Evolutionary conservation across 2,329 filamentous ascomycete species (phyloP).

Genomic region (Pseudogymnoascus sp.): DNA sequence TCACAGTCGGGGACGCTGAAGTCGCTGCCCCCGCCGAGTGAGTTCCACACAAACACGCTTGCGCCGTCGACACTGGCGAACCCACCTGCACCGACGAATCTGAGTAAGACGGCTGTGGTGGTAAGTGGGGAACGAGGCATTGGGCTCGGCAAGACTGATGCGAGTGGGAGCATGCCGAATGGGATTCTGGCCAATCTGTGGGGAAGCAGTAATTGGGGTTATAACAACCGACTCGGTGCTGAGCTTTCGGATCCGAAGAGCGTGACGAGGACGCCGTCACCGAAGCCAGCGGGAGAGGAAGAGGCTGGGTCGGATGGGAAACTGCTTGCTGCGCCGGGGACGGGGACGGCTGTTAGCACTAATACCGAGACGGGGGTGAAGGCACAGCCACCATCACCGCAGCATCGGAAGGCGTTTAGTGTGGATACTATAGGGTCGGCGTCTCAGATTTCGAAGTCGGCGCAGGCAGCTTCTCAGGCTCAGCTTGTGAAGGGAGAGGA

Average conservation of each 20-base stretch:
- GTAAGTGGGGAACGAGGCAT: slow-evolving; percentile 70
- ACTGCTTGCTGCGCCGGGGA: not conserved
- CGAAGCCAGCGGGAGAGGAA: not conserved
- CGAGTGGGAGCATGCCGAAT: slow-evolving; percentile 65
- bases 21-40: slow-evolving; percentile 32
- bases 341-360: not conserved
- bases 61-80: slow-evolving; percentile 77
- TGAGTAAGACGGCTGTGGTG: slow-evolving; percentile 78
- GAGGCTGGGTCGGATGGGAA: not conserved
- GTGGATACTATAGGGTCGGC: slow-evolving; percentile 16
- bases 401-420: slow-evolving; percentile 25
- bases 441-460: slow-evolving; percentile 17
- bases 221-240: slow-evolving; percentile 46
- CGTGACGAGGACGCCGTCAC: not conserved
- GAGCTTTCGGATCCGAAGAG: not conserved
- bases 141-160: slow-evolving; percentile 50
- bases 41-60: slow-evolving; percentile 51
- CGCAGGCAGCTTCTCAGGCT: not conserved
- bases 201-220: slow-evolving; percentile 79
- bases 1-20: slow-evolving; percentile 19
- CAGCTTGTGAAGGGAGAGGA: slow-evolving; percentile 26
- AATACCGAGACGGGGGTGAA: slow-evolving; percentile 1
- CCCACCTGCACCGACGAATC: slow-evolving; percentile 72
- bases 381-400: not conserved
- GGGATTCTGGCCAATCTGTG: slow-evolving; percentile 89